Base-by-base conservation (phyloP, 1,284 basidiomycete genomes). In the Cutaneotrichosporon cutaneum region DNA sequence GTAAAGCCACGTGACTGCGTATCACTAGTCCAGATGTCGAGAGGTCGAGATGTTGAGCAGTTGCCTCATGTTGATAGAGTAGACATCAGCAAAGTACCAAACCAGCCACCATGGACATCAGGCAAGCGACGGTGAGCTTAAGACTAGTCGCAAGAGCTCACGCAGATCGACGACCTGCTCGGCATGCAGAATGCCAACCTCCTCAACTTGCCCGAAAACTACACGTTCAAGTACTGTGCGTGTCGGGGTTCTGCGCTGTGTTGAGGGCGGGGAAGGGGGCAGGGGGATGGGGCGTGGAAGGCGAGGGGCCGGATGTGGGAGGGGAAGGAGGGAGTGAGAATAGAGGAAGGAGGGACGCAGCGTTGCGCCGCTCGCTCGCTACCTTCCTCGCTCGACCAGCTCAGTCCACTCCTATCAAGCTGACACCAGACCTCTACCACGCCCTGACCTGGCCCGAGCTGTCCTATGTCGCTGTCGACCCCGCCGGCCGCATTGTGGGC, bases 131-230 rank as follows among this genome's bases (percentile, higher is more conserved):
- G 21, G 81, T 82, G 61, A 63, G 77, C 48, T 65, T 11, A 18
- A 7, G 0, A 0, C 3, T 24, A 56, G 16, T 22, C 0, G 39
- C 11, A 44, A 30, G n/a, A 45, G 54, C 60, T 59, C 13, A 21
- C 13, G 6, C 66, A 82, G 81, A 74, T 82, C 54, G 81, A 79
- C 48, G 90, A 93, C 77, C 82, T 92, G 57, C 82, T 86, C 70
- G 92, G 90, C 32, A 96, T 96, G 94, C 93, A 92, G 80, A 89
- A 92, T 67, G 92, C 89, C 72, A 94, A 94, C 77, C 81, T 93
- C 68, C 85, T 89, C 74, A 94, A 92, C 76, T 80, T 94, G 27
- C 91, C 91, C 2, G 92, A 93, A 74, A 92, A 92, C 78, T 93
- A 92, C 74, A 83, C 84, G 22, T 86, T 93, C 85, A 89, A 86